phyloP scores from a whole-genome alignment of 2,329 filamentous ascomycete genomes.

The Teratosphaeriaceae sp. region DNA sequence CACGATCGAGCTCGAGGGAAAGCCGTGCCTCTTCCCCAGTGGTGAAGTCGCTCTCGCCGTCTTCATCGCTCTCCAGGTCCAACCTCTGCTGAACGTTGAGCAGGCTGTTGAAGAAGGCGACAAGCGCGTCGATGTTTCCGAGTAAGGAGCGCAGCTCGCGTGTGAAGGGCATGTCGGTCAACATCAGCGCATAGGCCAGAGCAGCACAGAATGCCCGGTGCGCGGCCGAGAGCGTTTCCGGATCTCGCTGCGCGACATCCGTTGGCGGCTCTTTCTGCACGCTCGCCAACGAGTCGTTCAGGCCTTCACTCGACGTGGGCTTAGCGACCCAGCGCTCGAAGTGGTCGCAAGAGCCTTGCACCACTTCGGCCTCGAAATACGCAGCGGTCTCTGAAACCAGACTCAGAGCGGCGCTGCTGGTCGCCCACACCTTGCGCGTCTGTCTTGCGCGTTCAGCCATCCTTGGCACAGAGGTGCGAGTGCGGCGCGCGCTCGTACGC shows the following conservation, averaged over 20 bases:
- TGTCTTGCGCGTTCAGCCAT: conserved; percentile 56
- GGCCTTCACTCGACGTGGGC: conserved; percentile 7
- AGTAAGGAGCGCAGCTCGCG: conserved; percentile 60
- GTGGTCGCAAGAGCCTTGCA: conserved; percentile 71
- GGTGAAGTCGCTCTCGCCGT: conserved; percentile 47
- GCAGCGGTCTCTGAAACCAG: conserved; percentile 80
- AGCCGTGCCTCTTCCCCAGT: conserved; percentile 66
- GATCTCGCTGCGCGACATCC: conserved; percentile 55
- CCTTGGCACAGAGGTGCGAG: conserved; percentile 62
- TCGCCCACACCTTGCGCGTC: conserved; percentile 85
- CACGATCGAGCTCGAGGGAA: conserved; percentile 54
- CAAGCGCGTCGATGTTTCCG: conserved; percentile 71
- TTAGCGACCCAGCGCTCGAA: conserved; percentile 61
- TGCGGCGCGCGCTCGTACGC: conserved; percentile 67
- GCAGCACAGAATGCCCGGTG: conserved; percentile 70
- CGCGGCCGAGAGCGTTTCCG: conserved; percentile 73
- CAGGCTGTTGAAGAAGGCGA: conserved; percentile 68
- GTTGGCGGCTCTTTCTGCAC: background rate
- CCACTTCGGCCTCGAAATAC: conserved; percentile 85
- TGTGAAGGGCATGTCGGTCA: conserved; percentile 59
- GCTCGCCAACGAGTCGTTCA: background rate
- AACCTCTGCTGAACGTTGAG: conserved; percentile 69
- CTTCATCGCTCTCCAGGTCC: conserved; percentile 74
- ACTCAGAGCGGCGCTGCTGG: conserved; percentile 78
- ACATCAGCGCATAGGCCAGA: conserved; percentile 59